phyloP scores from a whole-genome alignment of 176 grass and related monocot species.

The Oryza longistaminata region DNA sequence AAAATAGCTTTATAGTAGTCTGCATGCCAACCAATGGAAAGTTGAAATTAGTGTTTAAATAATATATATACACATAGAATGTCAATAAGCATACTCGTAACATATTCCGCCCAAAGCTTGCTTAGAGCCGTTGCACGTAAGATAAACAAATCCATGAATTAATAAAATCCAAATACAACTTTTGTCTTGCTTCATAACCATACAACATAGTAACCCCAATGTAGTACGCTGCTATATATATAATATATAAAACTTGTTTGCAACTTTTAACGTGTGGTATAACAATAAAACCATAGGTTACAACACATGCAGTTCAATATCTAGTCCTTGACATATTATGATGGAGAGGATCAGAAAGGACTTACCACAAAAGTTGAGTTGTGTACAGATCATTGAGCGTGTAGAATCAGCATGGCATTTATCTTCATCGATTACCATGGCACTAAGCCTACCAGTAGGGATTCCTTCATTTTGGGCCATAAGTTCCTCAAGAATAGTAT shows the following conservation, averaged over 20 bases:
- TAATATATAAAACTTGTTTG: too few species aligned
- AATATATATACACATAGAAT: background rate
- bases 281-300: background rate
- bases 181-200: too few species aligned
- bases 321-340: background rate
- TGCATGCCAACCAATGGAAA: background rate
- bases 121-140: too few species aligned
- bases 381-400: background rate
- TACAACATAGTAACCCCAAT: too few species aligned
- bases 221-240: too few species aligned
- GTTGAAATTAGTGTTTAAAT: background rate
- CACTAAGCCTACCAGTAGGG: background rate
- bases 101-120: background rate
- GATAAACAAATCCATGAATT: too few species aligned
- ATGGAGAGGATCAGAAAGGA: background rate
- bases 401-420: background rate
- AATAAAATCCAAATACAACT: too few species aligned
- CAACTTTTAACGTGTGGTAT: background rate
- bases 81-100: background rate
- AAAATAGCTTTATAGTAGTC: background rate
- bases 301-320: background rate
- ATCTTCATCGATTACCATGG: conserved; percentile 33
- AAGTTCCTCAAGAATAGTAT: background rate
- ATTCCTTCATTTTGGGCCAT: background rate
- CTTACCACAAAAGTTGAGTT: conserved; percentile 17